These are phyloP conservation scores for Cadophora sp. DNA, from an alignment of 2,329 filamentous ascomycete species.

Conservation along the genomic window DNA sequence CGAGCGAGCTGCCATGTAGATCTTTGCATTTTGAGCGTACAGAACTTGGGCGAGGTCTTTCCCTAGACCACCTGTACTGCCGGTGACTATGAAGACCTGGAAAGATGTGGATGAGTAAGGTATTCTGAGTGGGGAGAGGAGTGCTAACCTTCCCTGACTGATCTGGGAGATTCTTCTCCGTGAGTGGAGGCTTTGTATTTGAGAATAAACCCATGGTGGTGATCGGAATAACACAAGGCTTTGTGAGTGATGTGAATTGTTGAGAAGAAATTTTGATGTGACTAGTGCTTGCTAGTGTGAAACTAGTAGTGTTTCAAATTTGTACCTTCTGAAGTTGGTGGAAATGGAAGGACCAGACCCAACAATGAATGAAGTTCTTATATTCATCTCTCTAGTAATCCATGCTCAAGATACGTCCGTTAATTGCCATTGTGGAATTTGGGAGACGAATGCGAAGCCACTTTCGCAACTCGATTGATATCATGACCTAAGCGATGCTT, in stretches of 20 bases:
- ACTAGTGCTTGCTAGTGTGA: not conserved
- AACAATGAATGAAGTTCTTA: not conserved
- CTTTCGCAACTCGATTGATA: not conserved
- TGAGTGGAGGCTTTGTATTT: slow-evolving; percentile 16
- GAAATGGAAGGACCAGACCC: not conserved
- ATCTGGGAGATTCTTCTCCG: slow-evolving; percentile 23
- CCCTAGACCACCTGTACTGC: slow-evolving; percentile 48
- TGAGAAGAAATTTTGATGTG: not conserved
- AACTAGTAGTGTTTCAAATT: not conserved
- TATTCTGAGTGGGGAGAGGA: not conserved
- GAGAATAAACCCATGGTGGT: slow-evolving; percentile 17
- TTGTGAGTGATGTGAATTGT: not conserved
- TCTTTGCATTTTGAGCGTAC: slow-evolving; percentile 49
- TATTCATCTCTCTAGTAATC: not conserved
- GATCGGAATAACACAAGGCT: not conserved
- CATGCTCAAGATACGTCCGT: not conserved
- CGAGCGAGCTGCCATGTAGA: slow-evolving; percentile 52
- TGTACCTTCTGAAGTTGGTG: not conserved
- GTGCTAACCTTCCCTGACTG: slow-evolving; percentile 24
- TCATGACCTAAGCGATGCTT: not conserved
- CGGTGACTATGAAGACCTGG: slow-evolving; percentile 47
- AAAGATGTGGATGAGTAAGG: not conserved
- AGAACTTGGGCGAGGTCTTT: slow-evolving; percentile 48
- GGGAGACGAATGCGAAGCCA: not conserved
- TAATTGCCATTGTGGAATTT: not conserved